Evolutionary conservation across 2,329 filamentous ascomycete species (phyloP).

Genomic region (Claviceps citrina): DNA sequence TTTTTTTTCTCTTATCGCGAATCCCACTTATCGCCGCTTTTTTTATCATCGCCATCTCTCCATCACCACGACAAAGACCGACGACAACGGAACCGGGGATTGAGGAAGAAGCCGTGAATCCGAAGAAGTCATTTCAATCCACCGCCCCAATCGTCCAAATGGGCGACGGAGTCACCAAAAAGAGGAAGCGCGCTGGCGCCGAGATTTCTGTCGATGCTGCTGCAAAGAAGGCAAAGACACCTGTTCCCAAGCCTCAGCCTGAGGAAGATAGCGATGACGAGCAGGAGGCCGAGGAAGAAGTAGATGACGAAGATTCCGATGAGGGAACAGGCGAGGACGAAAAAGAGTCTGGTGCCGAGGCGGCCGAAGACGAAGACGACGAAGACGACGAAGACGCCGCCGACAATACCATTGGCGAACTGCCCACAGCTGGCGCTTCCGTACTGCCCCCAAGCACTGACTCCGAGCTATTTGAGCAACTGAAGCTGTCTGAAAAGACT

Average conservation of each 20-base stretch:
- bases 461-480: conserved; percentile 59
- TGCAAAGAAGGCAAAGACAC: conserved; percentile 27
- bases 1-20: conserved; percentile 9
- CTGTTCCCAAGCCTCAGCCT: conserved; percentile 15
- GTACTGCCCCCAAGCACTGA: conserved; percentile 42
- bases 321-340: conserved; percentile 12
- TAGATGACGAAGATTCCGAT: conserved; percentile 12
- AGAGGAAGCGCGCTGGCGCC: conserved; percentile 26
- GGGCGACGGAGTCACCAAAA: conserved; percentile 25
- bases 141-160: conserved; percentile 11
- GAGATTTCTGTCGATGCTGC: conserved; percentile 14
- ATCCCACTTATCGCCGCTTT: conserved; percentile 5
- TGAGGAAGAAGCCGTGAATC: not conserved
- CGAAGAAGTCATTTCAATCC: not conserved
- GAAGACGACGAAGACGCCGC: conserved; percentile 11
- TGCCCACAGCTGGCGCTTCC: conserved; percentile 25
- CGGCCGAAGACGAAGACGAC: conserved; percentile 5
- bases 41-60: not conserved
- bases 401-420: conserved; percentile 16
- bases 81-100: not conserved
- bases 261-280: conserved; percentile 16
- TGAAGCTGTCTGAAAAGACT: conserved; percentile 77
- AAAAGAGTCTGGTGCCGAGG: conserved; percentile 10
- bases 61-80: not conserved
- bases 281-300: conserved; percentile 14